phyloP scores from a whole-genome alignment of 2,329 filamentous ascomycete genomes.

The Gnomoniopsis sp. region DNA sequence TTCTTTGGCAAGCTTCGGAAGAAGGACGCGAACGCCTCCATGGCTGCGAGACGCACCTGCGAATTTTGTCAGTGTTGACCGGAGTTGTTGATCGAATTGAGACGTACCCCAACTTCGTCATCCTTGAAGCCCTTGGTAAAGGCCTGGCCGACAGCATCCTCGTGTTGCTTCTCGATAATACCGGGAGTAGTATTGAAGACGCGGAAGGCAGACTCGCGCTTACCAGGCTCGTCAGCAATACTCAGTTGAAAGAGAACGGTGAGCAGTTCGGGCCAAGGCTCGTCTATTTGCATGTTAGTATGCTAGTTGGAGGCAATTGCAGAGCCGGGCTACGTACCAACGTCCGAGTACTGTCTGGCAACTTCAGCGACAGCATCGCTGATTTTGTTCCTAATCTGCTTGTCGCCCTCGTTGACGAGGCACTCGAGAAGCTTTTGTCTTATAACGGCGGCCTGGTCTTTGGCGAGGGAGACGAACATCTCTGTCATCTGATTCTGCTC shows the following conservation, averaged over 20 bases:
- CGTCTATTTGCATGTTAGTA: conserved; percentile 47
- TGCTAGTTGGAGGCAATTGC: background rate
- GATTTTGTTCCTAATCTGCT: conserved; percentile 85
- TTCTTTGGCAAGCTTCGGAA: conserved; percentile 91
- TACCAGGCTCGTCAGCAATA: conserved; percentile 75
- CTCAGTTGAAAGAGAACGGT: conserved; percentile 84
- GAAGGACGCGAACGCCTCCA: conserved; percentile 95
- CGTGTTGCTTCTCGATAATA: conserved; percentile 94
- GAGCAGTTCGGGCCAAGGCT: conserved; percentile 87
- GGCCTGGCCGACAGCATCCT: conserved; percentile 81
- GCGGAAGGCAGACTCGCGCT: conserved; percentile 89
- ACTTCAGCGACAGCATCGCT: conserved; percentile 97
- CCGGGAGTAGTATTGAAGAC: conserved; percentile 94
- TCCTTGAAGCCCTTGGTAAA: conserved; percentile 94
- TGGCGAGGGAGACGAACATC: conserved; percentile 76
- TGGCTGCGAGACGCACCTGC: conserved; percentile 84
- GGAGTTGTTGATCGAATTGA: conserved; percentile 11
- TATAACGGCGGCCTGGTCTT: conserved; percentile 73
- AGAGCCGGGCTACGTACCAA: conserved; percentile 55
- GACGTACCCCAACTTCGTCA: conserved; percentile 70
- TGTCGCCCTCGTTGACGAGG: conserved; percentile 68
- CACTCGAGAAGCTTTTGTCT: conserved; percentile 79
- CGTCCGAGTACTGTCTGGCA: conserved; percentile 90
- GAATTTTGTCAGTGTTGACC: background rate
- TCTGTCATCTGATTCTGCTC: conserved; percentile 70